These are phyloP conservation scores for Biscogniauxia sp. DNA, from an alignment of 2,329 filamentous ascomycete species.

Conservation along the genomic window DNA sequence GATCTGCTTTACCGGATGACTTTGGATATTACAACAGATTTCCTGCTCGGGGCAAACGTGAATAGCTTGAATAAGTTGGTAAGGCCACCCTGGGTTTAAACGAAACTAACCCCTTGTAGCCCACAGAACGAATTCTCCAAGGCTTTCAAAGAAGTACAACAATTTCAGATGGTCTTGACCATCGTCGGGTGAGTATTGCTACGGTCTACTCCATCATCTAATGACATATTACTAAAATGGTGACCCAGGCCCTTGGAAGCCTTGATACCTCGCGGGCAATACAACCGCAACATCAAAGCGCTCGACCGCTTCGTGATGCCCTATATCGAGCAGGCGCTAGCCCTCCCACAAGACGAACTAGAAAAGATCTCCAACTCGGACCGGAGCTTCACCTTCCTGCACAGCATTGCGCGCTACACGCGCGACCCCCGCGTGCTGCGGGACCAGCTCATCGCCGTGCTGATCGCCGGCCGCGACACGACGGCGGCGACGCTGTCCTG, in stretches of 20 bases:
- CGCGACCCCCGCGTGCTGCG: constrained; percentile 61
- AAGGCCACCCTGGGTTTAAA: neutral
- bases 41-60: constrained; percentile 61
- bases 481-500: constrained; percentile 67
- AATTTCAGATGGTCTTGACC: constrained; percentile 62
- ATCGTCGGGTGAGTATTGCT: constrained; percentile 37
- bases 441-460: constrained; percentile 69
- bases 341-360: constrained; percentile 62
- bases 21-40: constrained; percentile 65
- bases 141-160: constrained; percentile 69
- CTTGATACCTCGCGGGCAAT: constrained; percentile 57
- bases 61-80: constrained; percentile 42
- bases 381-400: constrained; percentile 71
- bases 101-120: constrained; percentile 32
- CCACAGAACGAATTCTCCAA: constrained; percentile 61
- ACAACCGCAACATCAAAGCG: constrained; percentile 59
- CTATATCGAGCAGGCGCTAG: constrained; percentile 66
- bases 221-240: neutral
- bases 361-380: constrained; percentile 67
- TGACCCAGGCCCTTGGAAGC: constrained; percentile 54
- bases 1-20: constrained; percentile 64
- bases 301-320: constrained; percentile 69
- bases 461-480: constrained; percentile 71
- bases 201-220: neutral
- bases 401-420: constrained; percentile 70